Evolutionary conservation across 179 eudicot species (phyloP), one percentile per base, ranked within the genome.

Genomic region (Beta corolliflora): DNA sequence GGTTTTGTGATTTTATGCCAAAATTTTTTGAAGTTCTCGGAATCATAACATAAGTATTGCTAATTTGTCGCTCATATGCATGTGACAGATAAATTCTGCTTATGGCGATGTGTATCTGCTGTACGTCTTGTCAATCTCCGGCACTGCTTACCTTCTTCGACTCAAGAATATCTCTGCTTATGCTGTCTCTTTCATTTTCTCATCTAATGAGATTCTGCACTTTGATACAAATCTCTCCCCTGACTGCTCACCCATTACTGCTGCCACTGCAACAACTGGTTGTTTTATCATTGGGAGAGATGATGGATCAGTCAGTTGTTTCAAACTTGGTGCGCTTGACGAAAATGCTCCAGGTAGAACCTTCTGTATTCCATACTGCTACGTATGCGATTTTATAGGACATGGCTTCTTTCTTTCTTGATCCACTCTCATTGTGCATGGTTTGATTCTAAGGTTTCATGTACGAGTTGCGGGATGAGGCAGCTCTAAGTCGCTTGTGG

Each of bases 401-500:
- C 50, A 63, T 66, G 31, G 5, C 18, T 4, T 60, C 56, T 8
- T 71, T 52, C 64, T 11, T 58, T 59, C 41, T 25, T 25, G 29
- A 25, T 25, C 58, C 45, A 23, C 58, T 25, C 29, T 67, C 52
- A 9, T 14, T 60, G 50, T 60, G 18, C 12, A 13, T 70, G 48
- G 14, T 83, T 56, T 66, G 12, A n/a, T 73, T 76, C 75, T 59
- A 79, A 25, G 99, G 91, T 71, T 93, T 97, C 87, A 84, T 75
- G 83, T 78, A 84, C 81, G 95, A 94, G 80, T 81, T 97, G 82
- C 90, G 92, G 79, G 97, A 94, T 83, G 99, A 94, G 86, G 93
- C 97, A 77, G 91, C 94, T 63, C 83, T 97, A 80, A 89, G 97
- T 83, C 97, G 97, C 71, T 83, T 97, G 81, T 97, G 98, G 97